Base-by-base conservation (phyloP, 192 early-diverging fungal species). In the Jimgerdemannia flammicorona region DNA sequence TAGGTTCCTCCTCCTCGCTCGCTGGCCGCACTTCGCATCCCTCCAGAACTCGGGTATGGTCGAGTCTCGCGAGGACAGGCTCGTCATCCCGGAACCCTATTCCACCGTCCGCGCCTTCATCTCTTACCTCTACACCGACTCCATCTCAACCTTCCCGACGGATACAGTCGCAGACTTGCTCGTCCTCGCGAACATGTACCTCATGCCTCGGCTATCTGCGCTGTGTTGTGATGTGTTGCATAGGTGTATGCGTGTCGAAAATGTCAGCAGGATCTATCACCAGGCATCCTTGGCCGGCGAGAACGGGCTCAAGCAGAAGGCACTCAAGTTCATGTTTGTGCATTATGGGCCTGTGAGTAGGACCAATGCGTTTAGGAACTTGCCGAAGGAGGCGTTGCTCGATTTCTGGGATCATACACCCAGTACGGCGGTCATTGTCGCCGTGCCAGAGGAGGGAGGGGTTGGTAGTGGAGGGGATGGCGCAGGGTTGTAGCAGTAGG, bases 11-110 rank as follows among this genome's bases (percentile, higher is more conserved):
- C 73, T 92, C 3, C 66, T 86, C 49, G 86, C 91, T 3, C 81
- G 91, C 70, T 92, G 91, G 91, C 86, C 89, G 0, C 87, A 90
- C 70, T 92, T 91, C 77, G 72, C 76, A 7, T 81, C 83, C 66
- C 75, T 90, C 70, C 72, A 85, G 17, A 77, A 83, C 69, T 86
- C 90, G 1, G 90, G 85, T 18, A 89, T 88, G 86, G 67, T 74
- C 2, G 90, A 92, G 73, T 80, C 90, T 3, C 72, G 83, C 18
- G 74, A 66, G 10, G 80, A 67, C 71, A 81, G 80, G 4, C 44
- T 90, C 63, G 77, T 78, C 3, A 70, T 92, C 39, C 85, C 89
- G 2, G 89, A 92, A 65, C 75, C 88, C 11, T 83, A 80, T 68
- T 54, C 69, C n/a, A 78, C 80, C 14, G 80, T 92, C 19, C 72